phyloP scores from a whole-genome alignment of 306 rosid genomes.

The Rosa rugosa region DNA sequence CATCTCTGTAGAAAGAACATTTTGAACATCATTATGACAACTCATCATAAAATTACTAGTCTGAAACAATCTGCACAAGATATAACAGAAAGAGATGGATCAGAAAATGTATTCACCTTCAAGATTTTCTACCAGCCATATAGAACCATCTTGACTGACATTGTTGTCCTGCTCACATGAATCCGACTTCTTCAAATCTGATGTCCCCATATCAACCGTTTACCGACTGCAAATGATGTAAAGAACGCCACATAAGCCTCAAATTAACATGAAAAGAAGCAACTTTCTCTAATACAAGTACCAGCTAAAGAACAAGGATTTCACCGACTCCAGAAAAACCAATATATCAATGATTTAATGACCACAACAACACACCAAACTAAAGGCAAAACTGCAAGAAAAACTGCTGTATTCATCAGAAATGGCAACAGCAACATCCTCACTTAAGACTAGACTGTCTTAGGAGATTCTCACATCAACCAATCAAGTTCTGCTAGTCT shows the following conservation, averaged over 20 bases:
- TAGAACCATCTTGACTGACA: slow-evolving; percentile 5
- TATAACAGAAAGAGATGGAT: not conserved
- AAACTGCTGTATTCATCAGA: not conserved
- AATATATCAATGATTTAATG: not conserved
- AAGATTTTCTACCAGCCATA: slow-evolving; percentile 34
- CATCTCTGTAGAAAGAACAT: slow-evolving; percentile 32
- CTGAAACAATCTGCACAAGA: not conserved
- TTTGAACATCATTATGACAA: not conserved
- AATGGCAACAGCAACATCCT: not conserved
- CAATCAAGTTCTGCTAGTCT: not conserved
- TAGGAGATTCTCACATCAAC: not conserved
- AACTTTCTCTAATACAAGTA: not conserved
- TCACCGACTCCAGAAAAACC: too few relatives aligned
- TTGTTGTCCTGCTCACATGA: slow-evolving; percentile 7
- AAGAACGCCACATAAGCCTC: slow-evolving; percentile 6
- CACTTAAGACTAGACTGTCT: not conserved
- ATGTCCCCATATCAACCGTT: slow-evolving; percentile 27
- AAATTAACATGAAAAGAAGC: not conserved
- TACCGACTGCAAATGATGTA: slow-evolving; percentile 9
- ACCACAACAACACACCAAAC: not conserved
- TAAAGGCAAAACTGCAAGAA: not conserved
- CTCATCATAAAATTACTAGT: not conserved
- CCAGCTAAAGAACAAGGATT: not conserved
- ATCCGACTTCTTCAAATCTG: slow-evolving; percentile 23
- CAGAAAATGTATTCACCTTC: slow-evolving; percentile 17